These are phyloP conservation scores for Closterium sp. DNA, from an alignment of 139 green algal genomes.

Conservation along the genomic window DNA sequence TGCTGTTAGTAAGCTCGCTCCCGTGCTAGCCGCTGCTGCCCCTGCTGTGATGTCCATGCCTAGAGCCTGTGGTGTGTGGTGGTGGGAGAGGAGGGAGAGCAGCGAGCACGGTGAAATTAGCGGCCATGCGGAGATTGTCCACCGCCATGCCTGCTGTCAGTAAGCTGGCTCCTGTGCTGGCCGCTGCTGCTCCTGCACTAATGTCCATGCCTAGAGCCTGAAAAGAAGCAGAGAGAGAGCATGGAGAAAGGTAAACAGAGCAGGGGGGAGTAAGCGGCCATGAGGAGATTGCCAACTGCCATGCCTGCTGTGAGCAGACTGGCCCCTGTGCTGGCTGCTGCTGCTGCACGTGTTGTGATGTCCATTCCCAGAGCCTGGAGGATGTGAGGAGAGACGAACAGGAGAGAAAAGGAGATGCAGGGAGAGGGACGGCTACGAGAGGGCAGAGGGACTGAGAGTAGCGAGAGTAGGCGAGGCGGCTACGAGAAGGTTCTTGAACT, in stretches of 20 bases:
- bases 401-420: not conserved
- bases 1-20: not conserved
- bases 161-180: too few species aligned
- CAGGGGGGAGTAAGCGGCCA: too few species aligned
- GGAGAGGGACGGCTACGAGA: not conserved
- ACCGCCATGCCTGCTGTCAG: too few species aligned
- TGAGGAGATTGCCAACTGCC: not conserved
- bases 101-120: too few species aligned
- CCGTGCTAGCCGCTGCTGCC: not conserved
- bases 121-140: too few species aligned
- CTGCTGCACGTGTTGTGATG: not conserved
- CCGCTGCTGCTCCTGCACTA: too few species aligned
- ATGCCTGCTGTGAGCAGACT: not conserved
- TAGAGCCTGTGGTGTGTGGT: not conserved
- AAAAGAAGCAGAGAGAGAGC: too few species aligned
- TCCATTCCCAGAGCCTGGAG: not conserved
- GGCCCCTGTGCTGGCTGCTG: not conserved
- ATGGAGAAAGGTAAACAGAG: too few species aligned
- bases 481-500: too few species aligned
- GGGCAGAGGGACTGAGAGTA: not conserved
- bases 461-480: too few species aligned
- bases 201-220: too few species aligned
- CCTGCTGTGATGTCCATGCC: not conserved
- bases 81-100: too few species aligned
- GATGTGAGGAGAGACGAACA: not conserved